These are phyloP conservation scores for Pythium phragmiticola DNA, from an alignment of 352 stramenopile genomes.

Conservation along the genomic window DNA sequence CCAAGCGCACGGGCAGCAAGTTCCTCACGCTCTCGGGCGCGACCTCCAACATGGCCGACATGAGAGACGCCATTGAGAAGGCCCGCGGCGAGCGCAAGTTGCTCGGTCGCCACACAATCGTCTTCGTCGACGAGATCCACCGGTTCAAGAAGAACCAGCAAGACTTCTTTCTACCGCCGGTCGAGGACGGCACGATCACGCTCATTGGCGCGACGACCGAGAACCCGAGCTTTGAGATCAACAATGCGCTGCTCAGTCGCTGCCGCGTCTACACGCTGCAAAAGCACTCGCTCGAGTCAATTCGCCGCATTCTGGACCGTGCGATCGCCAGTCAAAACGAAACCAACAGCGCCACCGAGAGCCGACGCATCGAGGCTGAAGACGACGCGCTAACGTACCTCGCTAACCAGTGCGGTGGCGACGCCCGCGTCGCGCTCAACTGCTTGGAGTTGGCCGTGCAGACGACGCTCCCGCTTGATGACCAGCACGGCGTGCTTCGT, in stretches of 20 bases:
- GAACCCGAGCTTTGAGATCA: conserved; percentile 89
- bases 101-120: conserved; percentile 63
- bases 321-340: conserved; percentile 38
- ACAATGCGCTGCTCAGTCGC: conserved; percentile 78
- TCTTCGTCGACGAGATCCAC: conserved; percentile 90
- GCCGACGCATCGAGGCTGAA: conserved; percentile 40
- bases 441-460: conserved; percentile 78
- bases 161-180: conserved; percentile 81
- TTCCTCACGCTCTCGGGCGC: conserved; percentile 74
- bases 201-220: conserved; percentile 89
- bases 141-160: conserved; percentile 89
- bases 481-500: conserved; percentile 27
- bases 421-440: conserved; percentile 80
- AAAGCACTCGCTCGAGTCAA: conserved; percentile 61
- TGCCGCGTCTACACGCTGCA: conserved; percentile 79
- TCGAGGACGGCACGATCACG: conserved; percentile 85
- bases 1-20: conserved; percentile 59
- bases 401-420: conserved; percentile 69
- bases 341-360: conserved; percentile 10
- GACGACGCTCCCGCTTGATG: conserved; percentile 31
- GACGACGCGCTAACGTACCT: conserved; percentile 64
- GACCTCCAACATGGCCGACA: conserved; percentile 66
- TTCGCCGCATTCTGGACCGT: conserved; percentile 65
- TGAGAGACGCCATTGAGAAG: conserved; percentile 76
- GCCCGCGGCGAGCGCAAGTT: conserved; percentile 64